Conservation (phyloP, 2,329 filamentous ascomycete species). For the Ophiostoma quercus region DNA sequence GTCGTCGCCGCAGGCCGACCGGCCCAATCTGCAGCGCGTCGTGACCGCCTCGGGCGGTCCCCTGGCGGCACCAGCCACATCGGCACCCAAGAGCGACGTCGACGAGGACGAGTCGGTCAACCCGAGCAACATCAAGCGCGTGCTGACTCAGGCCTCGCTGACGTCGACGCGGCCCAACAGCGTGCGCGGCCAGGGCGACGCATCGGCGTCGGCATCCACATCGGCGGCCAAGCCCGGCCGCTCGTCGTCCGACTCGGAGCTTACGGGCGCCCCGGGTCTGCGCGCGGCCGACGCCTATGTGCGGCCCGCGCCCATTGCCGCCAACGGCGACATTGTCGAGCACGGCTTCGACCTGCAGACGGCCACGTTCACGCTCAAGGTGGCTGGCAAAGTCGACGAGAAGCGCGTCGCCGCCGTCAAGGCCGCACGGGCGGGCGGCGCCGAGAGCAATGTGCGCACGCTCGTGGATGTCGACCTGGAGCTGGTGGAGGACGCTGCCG, state of each 20-base stretch:
- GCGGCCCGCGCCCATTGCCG: conserved; percentile 72
- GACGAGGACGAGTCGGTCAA: conserved; percentile 56
- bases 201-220: not conserved
- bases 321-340: conserved; percentile 63
- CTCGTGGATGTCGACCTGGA: conserved; percentile 13
- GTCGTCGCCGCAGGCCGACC: conserved; percentile 29
- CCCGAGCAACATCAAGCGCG: conserved; percentile 69
- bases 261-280: conserved; percentile 64
- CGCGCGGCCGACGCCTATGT: conserved; percentile 92
- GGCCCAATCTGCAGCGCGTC: conserved; percentile 34
- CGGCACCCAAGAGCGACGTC: conserved; percentile 35
- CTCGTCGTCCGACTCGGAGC: conserved; percentile 38
- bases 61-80: conserved; percentile 37
- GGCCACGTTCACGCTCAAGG: conserved; percentile 68
- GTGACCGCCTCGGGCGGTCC: conserved; percentile 29
- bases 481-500: not conserved
- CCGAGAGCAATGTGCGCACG: conserved; percentile 5
- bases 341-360: conserved; percentile 79
- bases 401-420: conserved; percentile 13
- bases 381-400: conserved; percentile 40
- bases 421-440: not conserved
- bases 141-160: conserved; percentile 63
- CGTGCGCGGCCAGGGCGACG: not conserved
- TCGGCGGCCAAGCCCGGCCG: not conserved
- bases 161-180: conserved; percentile 49